Conservation (phyloP, 2,329 filamentous ascomycete genomes). For the Cytospora chrysosperma region DNA sequence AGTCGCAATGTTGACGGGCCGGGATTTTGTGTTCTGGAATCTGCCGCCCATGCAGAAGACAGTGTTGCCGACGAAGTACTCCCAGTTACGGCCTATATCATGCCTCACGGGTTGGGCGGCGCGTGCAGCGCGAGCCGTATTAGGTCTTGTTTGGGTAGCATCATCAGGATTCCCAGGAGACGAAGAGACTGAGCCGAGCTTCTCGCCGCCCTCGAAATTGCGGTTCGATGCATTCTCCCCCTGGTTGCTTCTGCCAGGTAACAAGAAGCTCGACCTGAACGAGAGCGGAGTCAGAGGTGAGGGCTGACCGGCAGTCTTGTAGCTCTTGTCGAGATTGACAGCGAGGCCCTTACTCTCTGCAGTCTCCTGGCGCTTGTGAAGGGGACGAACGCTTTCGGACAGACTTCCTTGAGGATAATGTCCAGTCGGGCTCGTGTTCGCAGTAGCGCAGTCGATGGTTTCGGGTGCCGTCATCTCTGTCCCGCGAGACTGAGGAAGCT, state of each 20-base stretch:
- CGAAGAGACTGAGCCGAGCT: slow-evolving; percentile 77
- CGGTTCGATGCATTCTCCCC: slow-evolving; percentile 50
- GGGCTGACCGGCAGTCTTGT: slow-evolving; percentile 52
- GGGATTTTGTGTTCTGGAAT: slow-evolving; percentile 81
- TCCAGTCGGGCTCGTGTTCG: slow-evolving; percentile 71
- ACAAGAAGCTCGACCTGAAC: slow-evolving; percentile 72
- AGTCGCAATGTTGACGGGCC: slow-evolving; percentile 86
- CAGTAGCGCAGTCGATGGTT: slow-evolving; percentile 72
- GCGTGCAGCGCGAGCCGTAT: slow-evolving; percentile 30
- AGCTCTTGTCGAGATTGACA: slow-evolving; percentile 60
- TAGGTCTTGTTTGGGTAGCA: slow-evolving; percentile 19
- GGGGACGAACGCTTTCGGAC: slow-evolving; percentile 74
- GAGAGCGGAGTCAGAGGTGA: slow-evolving; percentile 70
- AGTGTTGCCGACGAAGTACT: slow-evolving; percentile 94
- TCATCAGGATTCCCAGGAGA: slow-evolving; percentile 59
- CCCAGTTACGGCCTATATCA: slow-evolving; percentile 69
- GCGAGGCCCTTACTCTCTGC: slow-evolving; percentile 45
- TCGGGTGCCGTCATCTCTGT: slow-evolving; percentile 58
- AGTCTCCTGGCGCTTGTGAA: slow-evolving; percentile 59
- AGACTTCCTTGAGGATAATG: slow-evolving; percentile 60
- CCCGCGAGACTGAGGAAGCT: slow-evolving; percentile 28
- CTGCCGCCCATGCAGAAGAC: slow-evolving; percentile 84
- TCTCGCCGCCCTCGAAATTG: slow-evolving; percentile 69
- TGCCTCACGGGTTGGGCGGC: slow-evolving; percentile 35
- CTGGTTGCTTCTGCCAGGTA: slow-evolving; percentile 56